phyloP scores from a whole-genome alignment of 306 rosid species.

The Boehmeria nivea region DNA sequence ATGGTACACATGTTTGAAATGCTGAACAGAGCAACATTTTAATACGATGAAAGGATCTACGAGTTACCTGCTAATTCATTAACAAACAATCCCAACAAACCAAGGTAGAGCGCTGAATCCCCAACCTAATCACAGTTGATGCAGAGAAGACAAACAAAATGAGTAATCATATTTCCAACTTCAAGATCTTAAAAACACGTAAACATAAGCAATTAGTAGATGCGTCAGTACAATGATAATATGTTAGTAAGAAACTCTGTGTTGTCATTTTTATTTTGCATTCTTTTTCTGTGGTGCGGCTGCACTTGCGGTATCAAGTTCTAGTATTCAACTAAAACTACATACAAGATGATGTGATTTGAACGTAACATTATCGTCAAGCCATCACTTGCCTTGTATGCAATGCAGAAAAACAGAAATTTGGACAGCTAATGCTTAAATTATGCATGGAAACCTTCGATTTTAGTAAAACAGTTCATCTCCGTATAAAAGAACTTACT shows the following conservation, averaged over 20 bases:
- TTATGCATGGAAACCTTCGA: not conserved
- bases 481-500: constrained; percentile 26
- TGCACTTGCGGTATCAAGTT: not conserved
- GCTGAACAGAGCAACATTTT: not conserved
- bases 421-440: not conserved
- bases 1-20: constrained; percentile 29
- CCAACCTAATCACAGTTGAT: constrained; percentile 54
- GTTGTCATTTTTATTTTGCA: not conserved
- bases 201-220: not conserved
- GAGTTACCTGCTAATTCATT: constrained; percentile 61
- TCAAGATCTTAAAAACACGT: not conserved
- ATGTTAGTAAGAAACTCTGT: too few relatives aligned
- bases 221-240: too few relatives aligned
- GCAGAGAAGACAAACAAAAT: constrained; percentile 19
- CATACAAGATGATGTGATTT: too few relatives aligned
- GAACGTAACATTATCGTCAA: too few relatives aligned
- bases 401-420: not conserved
- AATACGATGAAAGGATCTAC: too few relatives aligned
- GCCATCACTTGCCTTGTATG: not conserved
- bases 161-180: constrained; percentile 6
- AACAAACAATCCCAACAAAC: constrained; percentile 83
- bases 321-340: not conserved
- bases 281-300: not conserved
- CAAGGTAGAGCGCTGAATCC: constrained; percentile 77
- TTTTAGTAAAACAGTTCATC: not conserved